Evolutionary conservation across 768 basidiomycete genomes (phyloP).

Genomic region (Boletus rex-veris): DNA sequence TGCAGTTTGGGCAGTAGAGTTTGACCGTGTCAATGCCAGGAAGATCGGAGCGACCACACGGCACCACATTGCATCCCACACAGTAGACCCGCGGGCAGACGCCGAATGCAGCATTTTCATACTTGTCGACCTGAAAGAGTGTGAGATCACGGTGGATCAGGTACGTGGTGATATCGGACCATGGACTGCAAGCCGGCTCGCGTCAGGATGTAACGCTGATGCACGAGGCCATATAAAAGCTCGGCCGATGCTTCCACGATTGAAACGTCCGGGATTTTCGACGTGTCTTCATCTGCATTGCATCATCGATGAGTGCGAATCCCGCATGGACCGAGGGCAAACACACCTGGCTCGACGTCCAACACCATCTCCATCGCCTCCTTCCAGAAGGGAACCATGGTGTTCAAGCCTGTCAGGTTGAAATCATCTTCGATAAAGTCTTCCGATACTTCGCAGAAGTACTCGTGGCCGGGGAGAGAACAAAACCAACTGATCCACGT

Average conservation of each 20-base stretch:
- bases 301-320: conserved; percentile 9
- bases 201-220: conserved; percentile 96
- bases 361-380: conserved; percentile 99
- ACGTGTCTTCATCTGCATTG: conserved; percentile 77
- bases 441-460: conserved; percentile 96
- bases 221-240: conserved; percentile 94
- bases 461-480: conserved; percentile 92
- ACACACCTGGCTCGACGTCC: conserved; percentile 96
- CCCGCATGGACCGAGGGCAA: conserved; percentile 11
- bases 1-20: conserved; percentile 96
- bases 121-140: conserved; percentile 79
- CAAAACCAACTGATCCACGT: conserved; percentile 99
- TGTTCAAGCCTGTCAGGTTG: conserved; percentile 94
- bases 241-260: conserved; percentile 98
- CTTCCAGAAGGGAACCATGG: conserved; percentile 99
- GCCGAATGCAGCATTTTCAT: conserved; percentile 88
- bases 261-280: conserved; percentile 96
- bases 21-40: conserved; percentile 98
- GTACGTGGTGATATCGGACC: conserved; percentile 46
- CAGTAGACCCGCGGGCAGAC: conserved; percentile 96
- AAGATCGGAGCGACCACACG: conserved; percentile 92
- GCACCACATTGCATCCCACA: conserved; percentile 81
- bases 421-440: conserved; percentile 99
- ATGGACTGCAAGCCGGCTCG: conserved; percentile 91
- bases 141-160: conserved; percentile 19